Evolutionary conservation across 192 early-diverging fungal genomes (phyloP).

Genomic region (Tieghemiomyces parasiticus): DNA sequence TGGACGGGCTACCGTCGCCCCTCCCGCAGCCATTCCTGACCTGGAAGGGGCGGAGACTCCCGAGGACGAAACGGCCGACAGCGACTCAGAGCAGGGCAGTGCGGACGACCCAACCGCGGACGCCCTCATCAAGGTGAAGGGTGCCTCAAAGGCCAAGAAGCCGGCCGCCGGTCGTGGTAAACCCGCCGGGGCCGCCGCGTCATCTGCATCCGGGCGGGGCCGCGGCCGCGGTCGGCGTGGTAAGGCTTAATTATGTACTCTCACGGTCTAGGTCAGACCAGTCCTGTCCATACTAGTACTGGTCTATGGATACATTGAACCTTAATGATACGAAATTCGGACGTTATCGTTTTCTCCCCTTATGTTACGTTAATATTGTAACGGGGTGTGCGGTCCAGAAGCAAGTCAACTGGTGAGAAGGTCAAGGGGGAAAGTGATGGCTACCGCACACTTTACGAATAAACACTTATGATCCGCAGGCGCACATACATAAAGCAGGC

Average conservation of each 20-base stretch:
- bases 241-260: not conserved
- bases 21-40: not conserved
- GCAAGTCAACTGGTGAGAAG: too few relatives aligned
- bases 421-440: too few relatives aligned
- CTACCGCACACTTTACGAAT: too few relatives aligned
- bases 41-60: conserved; percentile 5
- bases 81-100: conserved; percentile 2
- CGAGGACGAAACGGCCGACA: not conserved
- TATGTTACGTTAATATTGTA: too few relatives aligned
- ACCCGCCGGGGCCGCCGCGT: not conserved
- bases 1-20: not conserved
- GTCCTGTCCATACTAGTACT: too few relatives aligned
- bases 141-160: not conserved
- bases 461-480: too few relatives aligned
- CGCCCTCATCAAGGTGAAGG: not conserved
- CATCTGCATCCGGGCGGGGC: not conserved
- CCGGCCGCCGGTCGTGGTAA: not conserved
- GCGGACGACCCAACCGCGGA: not conserved
- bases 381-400: too few relatives aligned
- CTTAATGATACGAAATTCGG: too few relatives aligned
- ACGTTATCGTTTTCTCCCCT: too few relatives aligned
- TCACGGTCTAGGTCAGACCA: not conserved
- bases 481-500: too few relatives aligned
- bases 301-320: too few relatives aligned
- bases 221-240: not conserved